phyloP scores from a whole-genome alignment of 1,284 basidiomycete genomes.

The Mixia osmundae region DNA sequence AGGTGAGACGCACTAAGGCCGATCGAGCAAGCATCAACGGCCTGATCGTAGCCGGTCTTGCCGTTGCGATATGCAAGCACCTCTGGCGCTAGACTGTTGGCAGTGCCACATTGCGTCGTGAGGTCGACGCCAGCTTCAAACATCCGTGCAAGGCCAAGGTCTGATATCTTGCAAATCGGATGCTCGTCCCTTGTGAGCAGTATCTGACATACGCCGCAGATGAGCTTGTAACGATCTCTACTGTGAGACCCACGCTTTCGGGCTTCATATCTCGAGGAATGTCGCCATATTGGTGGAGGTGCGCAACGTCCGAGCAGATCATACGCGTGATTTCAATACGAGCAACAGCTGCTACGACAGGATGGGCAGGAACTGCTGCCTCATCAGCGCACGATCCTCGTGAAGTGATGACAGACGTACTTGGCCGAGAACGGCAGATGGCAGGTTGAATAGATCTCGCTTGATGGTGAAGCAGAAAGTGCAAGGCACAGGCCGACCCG shows the following conservation, averaged over 20 bases:
- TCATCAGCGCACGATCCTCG: too few species aligned
- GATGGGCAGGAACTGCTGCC: too few species aligned
- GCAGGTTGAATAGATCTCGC: constrained; percentile 65
- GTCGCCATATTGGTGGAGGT: constrained; percentile 46
- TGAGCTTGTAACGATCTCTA: constrained; percentile 12
- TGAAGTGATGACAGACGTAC: too few species aligned
- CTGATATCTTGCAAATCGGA: constrained; percentile 56
- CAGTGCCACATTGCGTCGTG: constrained; percentile 38
- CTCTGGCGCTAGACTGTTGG: constrained; percentile 34
- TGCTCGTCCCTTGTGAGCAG: constrained; percentile 40
- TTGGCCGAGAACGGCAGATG: constrained; percentile 19
- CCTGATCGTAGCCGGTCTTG: not conserved
- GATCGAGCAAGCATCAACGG: constrained; percentile 2
- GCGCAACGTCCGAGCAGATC: constrained; percentile 39
- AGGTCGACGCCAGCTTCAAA: constrained; percentile 30
- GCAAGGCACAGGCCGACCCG: constrained; percentile 55
- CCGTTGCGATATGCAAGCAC: not conserved
- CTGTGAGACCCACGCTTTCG: constrained; percentile 6
- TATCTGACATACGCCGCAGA: constrained; percentile 31
- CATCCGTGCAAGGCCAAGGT: constrained; percentile 78
- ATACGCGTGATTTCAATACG: constrained; percentile 42
- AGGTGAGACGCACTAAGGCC: too few species aligned
- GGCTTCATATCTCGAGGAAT: constrained; percentile 82
- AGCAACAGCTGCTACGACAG: constrained; percentile 31
- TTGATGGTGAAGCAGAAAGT: constrained; percentile 85